Percentiles rank a stretch among this genome's conserved stretches.
These are phyloP conservation scores for Erythrobasidium yunnanense DNA, from an alignment of 768 basidiomycete species.

Conservation along the genomic window DNA sequence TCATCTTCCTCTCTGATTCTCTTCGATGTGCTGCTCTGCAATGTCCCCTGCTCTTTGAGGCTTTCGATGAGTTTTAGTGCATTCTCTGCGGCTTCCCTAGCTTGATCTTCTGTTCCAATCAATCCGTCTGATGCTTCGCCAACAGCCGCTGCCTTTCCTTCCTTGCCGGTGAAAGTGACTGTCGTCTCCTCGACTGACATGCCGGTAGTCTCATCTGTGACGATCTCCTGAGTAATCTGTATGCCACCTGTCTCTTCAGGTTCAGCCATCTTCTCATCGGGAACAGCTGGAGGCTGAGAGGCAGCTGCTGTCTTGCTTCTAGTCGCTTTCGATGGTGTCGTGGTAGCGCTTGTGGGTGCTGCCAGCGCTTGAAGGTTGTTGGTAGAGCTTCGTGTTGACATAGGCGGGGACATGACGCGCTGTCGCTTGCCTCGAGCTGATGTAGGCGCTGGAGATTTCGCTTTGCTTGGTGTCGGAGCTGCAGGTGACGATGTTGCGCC, in stretches of 20 bases:
- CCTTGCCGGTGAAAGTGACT: constrained; percentile 32
- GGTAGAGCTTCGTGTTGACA: background rate
- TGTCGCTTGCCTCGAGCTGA: constrained; percentile 15
- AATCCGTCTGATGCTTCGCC: background rate
- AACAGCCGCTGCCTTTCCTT: background rate
- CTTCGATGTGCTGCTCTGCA: constrained; percentile 8
- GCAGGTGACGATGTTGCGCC: constrained; percentile 4
- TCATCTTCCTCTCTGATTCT: background rate
- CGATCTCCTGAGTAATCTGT: constrained; percentile 22
- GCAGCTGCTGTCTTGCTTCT: constrained; percentile 4
- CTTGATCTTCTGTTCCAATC: constrained; percentile 29
- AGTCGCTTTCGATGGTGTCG: constrained; percentile 11
- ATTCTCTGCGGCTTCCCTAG: constrained; percentile 24
- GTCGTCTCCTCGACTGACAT: constrained; percentile 32
- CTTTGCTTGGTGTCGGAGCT: constrained; percentile 12
- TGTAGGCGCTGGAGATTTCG: constrained; percentile 22
- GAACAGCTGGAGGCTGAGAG: background rate
- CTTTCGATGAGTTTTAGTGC: constrained; percentile 33
- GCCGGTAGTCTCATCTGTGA: constrained; percentile 14
- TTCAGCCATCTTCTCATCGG: background rate
- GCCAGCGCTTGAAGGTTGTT: background rate
- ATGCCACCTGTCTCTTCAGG: constrained; percentile 5
- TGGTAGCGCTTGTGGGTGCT: background rate
- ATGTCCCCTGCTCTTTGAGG: constrained; percentile 26
- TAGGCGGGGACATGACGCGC: constrained; percentile 12